phyloP scores from a whole-genome alignment of 1,284 basidiomycete genomes.

The Stygiomarasmius scandens region DNA sequence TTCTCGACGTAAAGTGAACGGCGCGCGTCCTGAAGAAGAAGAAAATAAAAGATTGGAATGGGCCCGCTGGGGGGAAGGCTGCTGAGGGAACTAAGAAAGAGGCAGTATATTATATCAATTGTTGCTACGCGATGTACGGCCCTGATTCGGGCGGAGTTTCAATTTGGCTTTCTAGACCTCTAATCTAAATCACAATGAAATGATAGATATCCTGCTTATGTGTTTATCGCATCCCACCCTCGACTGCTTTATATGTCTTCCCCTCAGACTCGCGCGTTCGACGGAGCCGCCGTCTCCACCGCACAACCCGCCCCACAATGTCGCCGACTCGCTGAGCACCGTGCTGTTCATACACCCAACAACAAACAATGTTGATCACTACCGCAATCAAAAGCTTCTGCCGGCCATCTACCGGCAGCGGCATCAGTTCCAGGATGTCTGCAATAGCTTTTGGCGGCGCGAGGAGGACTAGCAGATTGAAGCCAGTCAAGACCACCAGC shows the following conservation, averaged over 20 bases:
- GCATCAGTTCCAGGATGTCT: slow-evolving; percentile 78
- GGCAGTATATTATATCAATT: not conserved
- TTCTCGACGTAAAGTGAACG: slow-evolving; percentile 41
- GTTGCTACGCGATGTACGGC: slow-evolving; percentile 1
- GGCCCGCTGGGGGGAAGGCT: slow-evolving; percentile 48
- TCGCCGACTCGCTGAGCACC: slow-evolving; percentile 64
- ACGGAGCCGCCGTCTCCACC: slow-evolving; percentile 47
- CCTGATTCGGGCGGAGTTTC: too few species aligned
- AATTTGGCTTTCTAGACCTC: too few species aligned
- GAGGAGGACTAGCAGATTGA: slow-evolving; percentile 80
- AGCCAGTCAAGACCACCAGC: slow-evolving; percentile 63
- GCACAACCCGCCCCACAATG: slow-evolving; percentile 51
- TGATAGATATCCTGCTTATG: too few species aligned
- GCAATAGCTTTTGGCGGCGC: slow-evolving; percentile 66
- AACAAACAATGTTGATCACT: slow-evolving; percentile 72
- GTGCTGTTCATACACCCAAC: slow-evolving; percentile 83
- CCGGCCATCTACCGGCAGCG: slow-evolving; percentile 73
- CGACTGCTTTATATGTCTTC: slow-evolving; percentile 74
- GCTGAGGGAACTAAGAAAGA: slow-evolving; percentile 21
- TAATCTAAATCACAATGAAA: too few species aligned
- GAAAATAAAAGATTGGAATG: slow-evolving; percentile 53
- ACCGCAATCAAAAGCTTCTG: slow-evolving; percentile 73
- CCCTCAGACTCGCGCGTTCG: slow-evolving; percentile 51
- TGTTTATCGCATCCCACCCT: slow-evolving; percentile 58
- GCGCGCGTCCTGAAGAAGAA: slow-evolving; percentile 33